Evolutionary conservation across 1,139 yeast species (phyloP), one percentile per base, ranked within the genome.

Genomic region (Sugiyamaella novakii): DNA sequence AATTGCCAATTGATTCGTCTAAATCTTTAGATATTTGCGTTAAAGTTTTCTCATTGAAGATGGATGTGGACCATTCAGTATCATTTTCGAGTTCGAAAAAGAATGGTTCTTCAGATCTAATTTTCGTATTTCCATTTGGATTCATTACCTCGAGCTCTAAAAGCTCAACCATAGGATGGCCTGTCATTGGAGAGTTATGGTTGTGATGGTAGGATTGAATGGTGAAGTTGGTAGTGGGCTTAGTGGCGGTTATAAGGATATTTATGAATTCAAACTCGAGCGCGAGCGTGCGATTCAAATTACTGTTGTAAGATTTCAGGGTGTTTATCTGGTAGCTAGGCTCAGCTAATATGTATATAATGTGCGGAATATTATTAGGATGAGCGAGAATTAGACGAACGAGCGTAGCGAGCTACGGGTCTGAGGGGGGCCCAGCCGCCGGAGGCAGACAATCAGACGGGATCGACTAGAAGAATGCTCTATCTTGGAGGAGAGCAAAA

Each of bases 1-100:
- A 19, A n/a, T 19, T 17, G 5, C 15, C 43, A 29, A 30, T 29
- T 22, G 43, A 29, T 19, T 29, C 22, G 21, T 39, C 35, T 18
- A 39, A 39, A 5, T 29, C 35, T 8, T 12, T 15, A 4, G 43
- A 18, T 2, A 39, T 22, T 19, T 28, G 19, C 7, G 27, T 27
- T 31, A 39, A 21, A 19, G 35, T 12, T 4, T 25, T 27, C 7
- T 18, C 14, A 29, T 29, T 29, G 12, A 39, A 39, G n/a, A 29
- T 19, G 14, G 28, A n/a, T 10, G 43, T 18, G 14, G 15, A 5
- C 34, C 34, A 39, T 19, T 39, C 21, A 12, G 27, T n/a, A 29
- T 39, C 36, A 15, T 19, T 18, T 19, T 39, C 43, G 8, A 29
- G 15, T 17, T 22, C 8, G 8, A 22, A 22, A 22, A 6, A 22